Base-by-base conservation (phyloP, 352 stramenopile genomes). In the Globisporangium ultimum region DNA sequence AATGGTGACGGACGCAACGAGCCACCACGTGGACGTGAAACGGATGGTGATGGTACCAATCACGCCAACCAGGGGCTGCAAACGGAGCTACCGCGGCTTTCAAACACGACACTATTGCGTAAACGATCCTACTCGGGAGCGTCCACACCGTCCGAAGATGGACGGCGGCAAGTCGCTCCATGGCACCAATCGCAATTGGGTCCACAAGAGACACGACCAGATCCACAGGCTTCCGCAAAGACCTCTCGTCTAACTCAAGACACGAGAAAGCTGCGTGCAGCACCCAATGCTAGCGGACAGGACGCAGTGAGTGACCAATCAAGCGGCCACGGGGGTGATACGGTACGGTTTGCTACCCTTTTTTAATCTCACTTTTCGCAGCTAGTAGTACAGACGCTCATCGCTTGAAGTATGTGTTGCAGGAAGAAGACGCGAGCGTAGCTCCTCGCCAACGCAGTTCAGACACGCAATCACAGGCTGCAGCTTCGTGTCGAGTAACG, bases 401-500 rank as follows among this genome's bases (percentile, higher is more conserved):
- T 10, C 28, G 28, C 28, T 36, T 36, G 7, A 8, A 22, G 17
- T 32, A 40, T 24, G 10, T 32, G 11, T 46, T 36, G 28, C 28
- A 36, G 28, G 7, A 36, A 36, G 28, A 36, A 11, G 28, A 36
- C 28, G 28, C 28, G 28, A 36, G 28, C 28, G 28, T 36, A 36
- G 28, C 28, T 36, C 28, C 28, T 36, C 28, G 28, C 7, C 28
- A 10, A 36, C 28, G 28, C 8, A 36, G 28, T 10, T 36, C 28
- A 10, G 28, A 36, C 28, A 36, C 8, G 5, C 28, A 10, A 10
- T 36, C 28, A 10, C 28, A 36, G 28, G 28, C 7, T 36, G 28
- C 22, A 48, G 68, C 50, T 28, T 46, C 5, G 10, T 87, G 76
- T 36, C 74, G 70, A 46, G 72, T 84, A 49, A 64, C 51, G 22